A percentile compares a stretch with the other conserved stretches of the same genome.
Conservation (phyloP, 2,329 filamentous ascomycete genomes). For the Monosporascus sp. region DNA sequence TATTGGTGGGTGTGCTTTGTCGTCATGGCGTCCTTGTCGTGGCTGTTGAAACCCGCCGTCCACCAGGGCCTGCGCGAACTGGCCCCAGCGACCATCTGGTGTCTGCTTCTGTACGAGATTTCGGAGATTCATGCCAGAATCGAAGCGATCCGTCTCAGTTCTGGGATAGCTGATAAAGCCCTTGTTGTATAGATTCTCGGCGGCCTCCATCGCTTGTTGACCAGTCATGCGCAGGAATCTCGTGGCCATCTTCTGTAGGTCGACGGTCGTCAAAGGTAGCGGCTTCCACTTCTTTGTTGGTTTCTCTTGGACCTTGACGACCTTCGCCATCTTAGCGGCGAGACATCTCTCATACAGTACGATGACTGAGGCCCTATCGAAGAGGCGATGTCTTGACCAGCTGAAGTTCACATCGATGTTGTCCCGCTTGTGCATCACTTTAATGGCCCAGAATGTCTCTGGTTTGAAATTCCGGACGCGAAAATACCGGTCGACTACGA, state of each 20-base stretch:
- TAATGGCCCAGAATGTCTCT: conserved; percentile 90
- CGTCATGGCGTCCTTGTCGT: conserved; percentile 79
- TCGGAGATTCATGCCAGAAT: conserved; percentile 79
- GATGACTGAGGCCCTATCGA: conserved; percentile 76
- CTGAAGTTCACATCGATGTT: conserved; percentile 75
- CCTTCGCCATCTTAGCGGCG: conserved; percentile 67
- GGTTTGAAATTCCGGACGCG: conserved; percentile 90
- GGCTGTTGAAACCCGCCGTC: conserved; percentile 77
- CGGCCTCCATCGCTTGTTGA: conserved; percentile 82
- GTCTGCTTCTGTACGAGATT: conserved; percentile 79
- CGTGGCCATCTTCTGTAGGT: conserved; percentile 93
- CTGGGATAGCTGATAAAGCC: conserved; percentile 97
- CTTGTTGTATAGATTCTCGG: conserved; percentile 84
- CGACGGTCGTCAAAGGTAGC: conserved; percentile 88
- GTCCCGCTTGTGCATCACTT: conserved; percentile 72
- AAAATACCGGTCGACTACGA: conserved; percentile 94
- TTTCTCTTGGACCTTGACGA: conserved; percentile 83
- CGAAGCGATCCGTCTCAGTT: conserved; percentile 95
- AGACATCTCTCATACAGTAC: conserved; percentile 86
- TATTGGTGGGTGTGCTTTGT: conserved; percentile 95
- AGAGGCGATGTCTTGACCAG: conserved; percentile 79
- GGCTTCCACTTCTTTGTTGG: conserved; percentile 93
- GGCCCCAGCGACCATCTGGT: conserved; percentile 71
- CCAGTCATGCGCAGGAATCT: conserved; percentile 85
- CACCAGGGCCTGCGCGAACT: conserved; percentile 70